These are phyloP conservation scores for Suhomyces chickasaworum DNA, from an alignment of 1,139 yeast species.

Conservation along the genomic window DNA sequence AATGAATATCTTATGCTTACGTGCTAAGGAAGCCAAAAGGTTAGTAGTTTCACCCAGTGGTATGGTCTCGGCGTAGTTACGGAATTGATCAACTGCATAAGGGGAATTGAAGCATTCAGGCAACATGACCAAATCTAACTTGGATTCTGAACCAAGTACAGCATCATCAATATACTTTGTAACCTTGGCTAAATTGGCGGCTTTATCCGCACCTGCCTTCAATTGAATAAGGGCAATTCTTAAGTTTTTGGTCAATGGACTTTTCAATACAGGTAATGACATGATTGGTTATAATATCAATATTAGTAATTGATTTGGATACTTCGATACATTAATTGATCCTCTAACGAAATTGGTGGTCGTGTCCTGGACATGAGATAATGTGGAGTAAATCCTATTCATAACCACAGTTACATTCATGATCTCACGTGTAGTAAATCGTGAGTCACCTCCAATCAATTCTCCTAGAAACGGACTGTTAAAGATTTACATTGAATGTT, in stretches of 20 bases:
- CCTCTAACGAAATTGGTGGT: background rate
- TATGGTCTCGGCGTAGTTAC: slow-evolving; percentile 76
- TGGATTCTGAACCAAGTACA: slow-evolving; percentile 46
- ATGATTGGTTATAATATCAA: slow-evolving; percentile 5
- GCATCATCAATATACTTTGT: slow-evolving; percentile 53
- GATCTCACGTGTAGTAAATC: background rate
- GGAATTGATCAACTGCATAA: slow-evolving; percentile 83
- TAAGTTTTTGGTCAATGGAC: slow-evolving; percentile 33
- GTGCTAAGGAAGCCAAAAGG: slow-evolving; percentile 65
- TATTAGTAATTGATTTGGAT: background rate
- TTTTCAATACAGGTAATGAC: slow-evolving; percentile 29
- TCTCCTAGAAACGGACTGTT: too few species aligned
- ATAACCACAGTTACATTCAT: background rate
- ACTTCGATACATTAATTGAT: background rate
- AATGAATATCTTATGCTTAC: slow-evolving; percentile 57
- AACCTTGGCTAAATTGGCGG: slow-evolving; percentile 59
- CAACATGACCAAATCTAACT: slow-evolving; percentile 63
- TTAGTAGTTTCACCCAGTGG: slow-evolving; percentile 71
- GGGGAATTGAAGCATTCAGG: slow-evolving; percentile 98
- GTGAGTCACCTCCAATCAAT: too few species aligned
- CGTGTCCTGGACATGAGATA: background rate
- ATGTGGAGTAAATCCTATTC: background rate
- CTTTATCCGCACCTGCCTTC: slow-evolving; percentile 68
- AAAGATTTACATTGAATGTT: too few species aligned
- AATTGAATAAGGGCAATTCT: slow-evolving; percentile 79